These are phyloP conservation scores for Senna tora DNA, from an alignment of 306 rosid genomes.

Conservation along the genomic window DNA sequence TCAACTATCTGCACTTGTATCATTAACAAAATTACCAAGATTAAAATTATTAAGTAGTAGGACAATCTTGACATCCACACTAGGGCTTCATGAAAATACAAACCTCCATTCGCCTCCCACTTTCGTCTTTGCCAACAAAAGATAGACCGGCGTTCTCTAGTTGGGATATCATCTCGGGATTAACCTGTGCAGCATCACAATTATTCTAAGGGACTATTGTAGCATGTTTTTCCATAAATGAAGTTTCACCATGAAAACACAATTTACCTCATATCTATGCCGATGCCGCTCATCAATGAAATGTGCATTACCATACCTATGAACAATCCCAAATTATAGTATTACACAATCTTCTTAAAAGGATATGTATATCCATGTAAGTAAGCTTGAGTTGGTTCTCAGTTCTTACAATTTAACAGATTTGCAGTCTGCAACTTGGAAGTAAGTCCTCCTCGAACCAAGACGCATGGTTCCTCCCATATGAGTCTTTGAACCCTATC, in stretches of 20 bases:
- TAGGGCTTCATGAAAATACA: conserved; percentile 24
- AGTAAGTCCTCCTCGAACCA: conserved; percentile 87
- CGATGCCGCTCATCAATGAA: conserved; percentile 80
- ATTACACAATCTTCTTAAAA: neutral
- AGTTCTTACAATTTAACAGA: conserved; percentile 82
- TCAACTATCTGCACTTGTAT: conserved; percentile 63
- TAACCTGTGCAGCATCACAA: conserved; percentile 56
- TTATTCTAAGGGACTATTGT: conserved; percentile 10
- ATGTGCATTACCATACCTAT: conserved; percentile 61
- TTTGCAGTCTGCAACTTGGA: conserved; percentile 63
- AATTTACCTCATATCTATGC: conserved; percentile 79
- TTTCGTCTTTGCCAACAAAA: conserved; percentile 82
- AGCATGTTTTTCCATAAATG: neutral
- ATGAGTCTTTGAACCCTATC: conserved; percentile 87
- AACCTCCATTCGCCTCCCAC: conserved; percentile 83
- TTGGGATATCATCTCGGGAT: conserved; percentile 75
- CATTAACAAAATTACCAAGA: conserved; percentile 18
- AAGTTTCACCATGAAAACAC: conserved; percentile 27
- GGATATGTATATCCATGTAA: neutral
- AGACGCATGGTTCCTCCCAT: conserved; percentile 98
- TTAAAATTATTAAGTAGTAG: neutral
- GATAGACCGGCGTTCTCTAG: conserved; percentile 72
- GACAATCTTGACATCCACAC: conserved; percentile 20
- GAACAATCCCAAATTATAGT: conserved; percentile 26
- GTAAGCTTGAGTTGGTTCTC: conserved; percentile 22